Evolutionary conservation across 176 grass and related monocot species (phyloP).

Genomic region (Musa schizocarpa): DNA sequence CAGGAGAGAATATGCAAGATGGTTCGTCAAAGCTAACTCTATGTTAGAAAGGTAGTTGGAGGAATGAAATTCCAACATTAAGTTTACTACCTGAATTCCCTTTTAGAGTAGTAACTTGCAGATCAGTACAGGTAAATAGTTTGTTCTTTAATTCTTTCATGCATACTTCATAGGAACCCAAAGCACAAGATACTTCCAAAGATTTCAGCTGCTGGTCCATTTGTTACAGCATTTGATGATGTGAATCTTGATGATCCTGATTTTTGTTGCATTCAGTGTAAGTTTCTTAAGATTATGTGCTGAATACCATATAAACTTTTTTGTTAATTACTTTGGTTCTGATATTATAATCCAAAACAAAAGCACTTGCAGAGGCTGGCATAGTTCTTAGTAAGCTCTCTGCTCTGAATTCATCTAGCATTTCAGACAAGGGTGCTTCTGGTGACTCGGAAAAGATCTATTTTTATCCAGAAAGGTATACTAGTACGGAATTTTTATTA

Average conservation of each 20-base stretch:
- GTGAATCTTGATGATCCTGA: constrained; percentile 56
- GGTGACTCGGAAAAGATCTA: constrained; percentile 23
- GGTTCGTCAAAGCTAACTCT: constrained; percentile 74
- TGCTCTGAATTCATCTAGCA: constrained; percentile 25
- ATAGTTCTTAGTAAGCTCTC: constrained; percentile 63
- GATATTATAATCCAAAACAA: constrained; percentile 23
- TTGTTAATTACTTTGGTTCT: constrained; percentile 1
- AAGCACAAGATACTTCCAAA: constrained; percentile 52
- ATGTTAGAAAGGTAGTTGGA: constrained; percentile 61
- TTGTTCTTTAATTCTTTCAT: background rate
- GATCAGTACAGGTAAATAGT: background rate
- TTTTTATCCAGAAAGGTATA: constrained; percentile 80
- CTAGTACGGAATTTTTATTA: background rate
- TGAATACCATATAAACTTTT: background rate
- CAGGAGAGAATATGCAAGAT: constrained; percentile 83
- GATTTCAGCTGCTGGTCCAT: constrained; percentile 32
- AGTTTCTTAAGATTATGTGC: constrained; percentile 31
- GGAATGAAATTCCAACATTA: background rate
- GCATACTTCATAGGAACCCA: constrained; percentile 47
- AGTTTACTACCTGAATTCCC: background rate
- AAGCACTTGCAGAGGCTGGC: constrained; percentile 93
- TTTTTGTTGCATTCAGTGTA: constrained; percentile 96
- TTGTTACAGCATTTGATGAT: constrained; percentile 66
- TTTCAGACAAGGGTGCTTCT: constrained; percentile 17
- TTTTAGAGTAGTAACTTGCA: background rate